Conservation (phyloP, 2,329 filamentous ascomycete genomes). For the Keithomyces neogunnii region DNA sequence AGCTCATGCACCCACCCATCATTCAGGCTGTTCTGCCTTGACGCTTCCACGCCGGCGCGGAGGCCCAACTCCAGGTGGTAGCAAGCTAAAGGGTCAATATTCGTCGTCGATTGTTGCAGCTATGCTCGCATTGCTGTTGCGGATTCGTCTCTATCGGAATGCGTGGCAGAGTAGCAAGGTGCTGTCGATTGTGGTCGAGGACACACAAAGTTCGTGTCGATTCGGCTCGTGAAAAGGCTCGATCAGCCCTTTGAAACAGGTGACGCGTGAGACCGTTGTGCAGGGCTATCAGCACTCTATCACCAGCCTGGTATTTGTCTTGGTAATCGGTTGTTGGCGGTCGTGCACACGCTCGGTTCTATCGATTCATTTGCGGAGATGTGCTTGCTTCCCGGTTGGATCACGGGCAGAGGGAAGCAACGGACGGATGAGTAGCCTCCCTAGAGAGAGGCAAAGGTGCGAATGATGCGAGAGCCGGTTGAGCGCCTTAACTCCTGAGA, state of each 20-base stretch:
- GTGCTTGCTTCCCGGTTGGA: neutral
- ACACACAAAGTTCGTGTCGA: neutral
- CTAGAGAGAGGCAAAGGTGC: neutral
- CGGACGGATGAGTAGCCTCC: too few species aligned
- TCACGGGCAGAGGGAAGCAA: neutral
- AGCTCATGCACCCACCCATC: slow-evolving; percentile 95
- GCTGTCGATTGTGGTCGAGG: neutral
- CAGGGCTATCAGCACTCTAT: neutral
- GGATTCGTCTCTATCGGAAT: neutral
- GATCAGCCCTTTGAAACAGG: neutral
- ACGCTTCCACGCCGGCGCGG: slow-evolving; percentile 1
- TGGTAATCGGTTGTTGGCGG: neutral
- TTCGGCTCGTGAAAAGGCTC: neutral
- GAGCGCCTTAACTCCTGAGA: neutral
- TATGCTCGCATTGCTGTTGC: slow-evolving; percentile 3
- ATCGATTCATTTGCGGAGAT: neutral
- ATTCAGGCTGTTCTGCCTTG: slow-evolving; percentile 21
- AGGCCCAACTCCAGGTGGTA: neutral
- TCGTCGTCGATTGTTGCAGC: neutral
- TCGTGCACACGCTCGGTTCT: neutral
- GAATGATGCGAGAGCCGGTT: neutral
- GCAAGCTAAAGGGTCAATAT: neutral
- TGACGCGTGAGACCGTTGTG: neutral
- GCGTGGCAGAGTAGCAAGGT: neutral
- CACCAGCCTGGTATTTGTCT: neutral